A percentile compares a stretch with the other conserved stretches of the same genome.
These are phyloP conservation scores for Arxiozyma bovina DNA, from an alignment of 1,139 yeast genomes.

Conservation along the genomic window DNA sequence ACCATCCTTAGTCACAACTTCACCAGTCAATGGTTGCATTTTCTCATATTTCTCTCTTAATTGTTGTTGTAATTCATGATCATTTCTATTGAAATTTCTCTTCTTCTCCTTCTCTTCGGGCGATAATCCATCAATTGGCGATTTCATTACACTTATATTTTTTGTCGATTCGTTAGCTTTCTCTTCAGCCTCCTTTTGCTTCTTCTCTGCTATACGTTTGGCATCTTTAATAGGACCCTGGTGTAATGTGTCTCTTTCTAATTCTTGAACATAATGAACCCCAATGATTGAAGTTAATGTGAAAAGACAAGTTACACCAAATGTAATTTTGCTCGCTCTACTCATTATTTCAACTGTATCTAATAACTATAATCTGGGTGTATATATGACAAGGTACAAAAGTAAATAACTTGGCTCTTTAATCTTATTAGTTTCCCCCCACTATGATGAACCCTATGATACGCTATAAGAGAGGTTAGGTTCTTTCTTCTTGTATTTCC, in stretches of 20 bases:
- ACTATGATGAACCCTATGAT: neutral
- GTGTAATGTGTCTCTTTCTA: slow-evolving; percentile 59
- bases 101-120: slow-evolving; percentile 32
- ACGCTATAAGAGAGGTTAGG: neutral
- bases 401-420: neutral
- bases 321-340: slow-evolving; percentile 60
- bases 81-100: slow-evolving; percentile 52
- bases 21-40: slow-evolving; percentile 58
- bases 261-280: slow-evolving; percentile 58
- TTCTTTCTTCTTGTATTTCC: neutral
- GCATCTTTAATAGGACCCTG: slow-evolving; percentile 81
- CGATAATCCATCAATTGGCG: slow-evolving; percentile 9
- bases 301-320: slow-evolving; percentile 47
- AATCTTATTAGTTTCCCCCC: neutral
- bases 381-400: neutral
- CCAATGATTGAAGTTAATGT: slow-evolving; percentile 55
- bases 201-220: slow-evolving; percentile 45
- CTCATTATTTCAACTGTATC: slow-evolving; percentile 40
- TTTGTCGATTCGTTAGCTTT: slow-evolving; percentile 4
- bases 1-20: slow-evolving; percentile 29
- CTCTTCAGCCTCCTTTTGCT: slow-evolving; percentile 35
- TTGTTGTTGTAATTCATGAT: slow-evolving; percentile 66
- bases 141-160: neutral
- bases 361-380: neutral
- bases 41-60: slow-evolving; percentile 54